Base-by-base conservation (phyloP, 1,284 basidiomycete species). In the Termitomyces sp. region DNA sequence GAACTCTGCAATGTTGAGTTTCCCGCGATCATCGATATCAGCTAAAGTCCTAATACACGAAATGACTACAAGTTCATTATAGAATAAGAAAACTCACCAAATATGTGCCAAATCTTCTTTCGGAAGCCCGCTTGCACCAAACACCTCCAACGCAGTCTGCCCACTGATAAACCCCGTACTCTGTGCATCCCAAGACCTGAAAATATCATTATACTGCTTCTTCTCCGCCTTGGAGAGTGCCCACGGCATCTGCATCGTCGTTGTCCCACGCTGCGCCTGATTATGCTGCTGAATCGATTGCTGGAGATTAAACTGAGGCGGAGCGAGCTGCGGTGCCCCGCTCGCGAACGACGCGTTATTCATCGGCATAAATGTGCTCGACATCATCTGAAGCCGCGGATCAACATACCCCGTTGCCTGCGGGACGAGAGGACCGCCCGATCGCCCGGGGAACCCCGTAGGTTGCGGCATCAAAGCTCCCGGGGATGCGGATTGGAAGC, bases 201-300 rank as follows among this genome's bases (percentile, higher is more conserved):
- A 99, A 66, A 98, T 96, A 67, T 91, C 83, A 69, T 98, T 94
- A 67, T 99, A 99, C 64, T 88, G 90, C 78, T 98, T 98, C 78
- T 94, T 94, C 77, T 99, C 96, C 38, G 87, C 84, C 68, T 91
- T 90, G 19, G 85, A 86, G 54, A 98, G 75, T 0, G 86, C 81
- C 96, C 97, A 99, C 0, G 93, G 86, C 24, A 98, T 80, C 64
- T 84, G 86, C 21, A 91, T 91, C 13, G 84, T 77, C 2, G 81
- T 72, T 34, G 83, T 82, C 0, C 90, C 86, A 5, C 86, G 80
- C 56, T 86, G 81, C 52, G 84, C 73, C 69, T 92, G 84, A 66
- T 91, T 90, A 61, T 87, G 81, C 64, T 91, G 86, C 69, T 89
- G 85, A 68, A 93, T 85, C 30, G 83, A 85, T 65, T 91, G 87